Evolutionary conservation across 2,329 filamentous ascomycete genomes (phyloP).

Genomic region (Macrophomina pseudophaseolina): DNA sequence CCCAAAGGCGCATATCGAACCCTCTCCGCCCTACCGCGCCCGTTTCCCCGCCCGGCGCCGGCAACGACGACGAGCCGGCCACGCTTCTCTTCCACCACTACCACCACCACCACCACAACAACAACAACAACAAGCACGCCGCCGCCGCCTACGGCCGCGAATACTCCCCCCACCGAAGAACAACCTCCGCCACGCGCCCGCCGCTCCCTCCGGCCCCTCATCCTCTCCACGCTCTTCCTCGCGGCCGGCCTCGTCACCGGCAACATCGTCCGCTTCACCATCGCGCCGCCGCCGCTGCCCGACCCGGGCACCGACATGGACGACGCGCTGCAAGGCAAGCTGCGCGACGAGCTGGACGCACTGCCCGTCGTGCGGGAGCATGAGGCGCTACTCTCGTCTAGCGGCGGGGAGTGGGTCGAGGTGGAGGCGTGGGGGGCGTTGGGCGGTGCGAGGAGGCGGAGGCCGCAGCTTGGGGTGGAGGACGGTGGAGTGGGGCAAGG

Average conservation of each 20-base stretch:
- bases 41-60: background rate
- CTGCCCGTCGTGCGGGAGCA: conserved; percentile 13
- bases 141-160: background rate
- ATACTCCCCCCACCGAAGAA: background rate
- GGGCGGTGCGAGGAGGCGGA: background rate
- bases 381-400: conserved; percentile 28
- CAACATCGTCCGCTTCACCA: conserved; percentile 16
- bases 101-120: background rate
- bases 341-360: conserved; percentile 6
- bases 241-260: conserved; percentile 18
- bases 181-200: background rate
- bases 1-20: background rate
- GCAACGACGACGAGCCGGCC: background rate
- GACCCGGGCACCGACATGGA: conserved; percentile 7
- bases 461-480: background rate
- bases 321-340: background rate
- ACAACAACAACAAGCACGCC: background rate
- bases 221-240: conserved; percentile 14
- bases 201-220: conserved; percentile 24
- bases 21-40: background rate
- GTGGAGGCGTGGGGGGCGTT: conserved; percentile 13
- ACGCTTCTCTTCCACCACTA: conserved; percentile 13
- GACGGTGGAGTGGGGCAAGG: background rate
- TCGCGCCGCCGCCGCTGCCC: conserved; percentile 19
- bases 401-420: conserved; percentile 32